Conservation (phyloP, 305 asterid genomes). For the Rubia tinctorum region DNA sequence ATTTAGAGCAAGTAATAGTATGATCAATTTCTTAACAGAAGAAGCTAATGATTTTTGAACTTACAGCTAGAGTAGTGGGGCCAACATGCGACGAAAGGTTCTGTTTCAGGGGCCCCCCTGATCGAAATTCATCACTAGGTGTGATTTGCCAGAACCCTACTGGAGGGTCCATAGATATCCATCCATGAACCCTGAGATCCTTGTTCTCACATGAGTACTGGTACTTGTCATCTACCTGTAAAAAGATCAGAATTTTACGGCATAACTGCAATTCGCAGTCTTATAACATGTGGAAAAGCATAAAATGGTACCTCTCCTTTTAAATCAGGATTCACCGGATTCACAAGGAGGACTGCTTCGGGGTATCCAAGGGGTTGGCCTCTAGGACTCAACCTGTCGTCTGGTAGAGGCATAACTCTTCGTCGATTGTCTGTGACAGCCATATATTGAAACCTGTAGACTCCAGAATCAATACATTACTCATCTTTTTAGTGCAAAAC, state of each 20-base stretch:
- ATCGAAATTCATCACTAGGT: conserved; percentile 79
- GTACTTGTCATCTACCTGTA: conserved; percentile 95
- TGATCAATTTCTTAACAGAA: conserved; percentile 2
- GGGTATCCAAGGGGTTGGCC: conserved; percentile 78
- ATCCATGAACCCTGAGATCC: conserved; percentile 87
- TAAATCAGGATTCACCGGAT: conserved; percentile 78
- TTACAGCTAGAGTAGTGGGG: conserved; percentile 80
- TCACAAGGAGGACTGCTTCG: conserved; percentile 85
- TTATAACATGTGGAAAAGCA: not conserved
- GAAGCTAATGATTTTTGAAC: conserved; percentile 20
- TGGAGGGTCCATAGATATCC: conserved; percentile 70
- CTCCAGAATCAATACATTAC: not conserved
- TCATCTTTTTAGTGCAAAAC: not conserved
- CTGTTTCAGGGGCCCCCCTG: conserved; percentile 95
- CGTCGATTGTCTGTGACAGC: conserved; percentile 72
- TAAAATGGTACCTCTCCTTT: conserved; percentile 69
- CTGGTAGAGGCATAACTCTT: conserved; percentile 89
- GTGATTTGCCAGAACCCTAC: conserved; percentile 93
- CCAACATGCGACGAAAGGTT: conserved; percentile 94
- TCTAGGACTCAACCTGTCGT: conserved; percentile 82
- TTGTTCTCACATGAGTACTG: conserved; percentile 88
- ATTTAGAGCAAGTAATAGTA: not conserved
- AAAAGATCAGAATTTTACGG: not conserved
- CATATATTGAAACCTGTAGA: conserved; percentile 83
- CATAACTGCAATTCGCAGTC: not conserved